Percentiles rank a stretch among this genome's conserved stretches.
phyloP scores from a whole-genome alignment of 805 yeast genomes.

The Sungouiozyma intestinalis region DNA sequence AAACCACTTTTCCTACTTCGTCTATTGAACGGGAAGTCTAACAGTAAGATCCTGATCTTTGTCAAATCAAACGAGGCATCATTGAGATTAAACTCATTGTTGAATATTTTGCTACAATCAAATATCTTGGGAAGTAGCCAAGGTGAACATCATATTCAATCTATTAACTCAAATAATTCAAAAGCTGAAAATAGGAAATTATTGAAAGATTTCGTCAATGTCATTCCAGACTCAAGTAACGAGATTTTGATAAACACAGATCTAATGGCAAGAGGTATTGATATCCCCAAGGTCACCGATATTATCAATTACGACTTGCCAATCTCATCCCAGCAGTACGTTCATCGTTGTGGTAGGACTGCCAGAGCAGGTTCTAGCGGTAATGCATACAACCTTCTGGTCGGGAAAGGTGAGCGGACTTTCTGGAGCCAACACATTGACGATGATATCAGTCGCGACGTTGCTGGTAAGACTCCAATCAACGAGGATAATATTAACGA shows the following conservation, averaged over 20 bases:
- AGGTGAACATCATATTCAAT: slow-evolving; percentile 23
- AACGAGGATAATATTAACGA: slow-evolving; percentile 1
- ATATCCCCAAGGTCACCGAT: slow-evolving; percentile 54
- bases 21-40: slow-evolving; percentile 29
- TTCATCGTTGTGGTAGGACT: slow-evolving; percentile 94
- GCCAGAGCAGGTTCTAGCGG: slow-evolving; percentile 86
- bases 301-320: slow-evolving; percentile 92
- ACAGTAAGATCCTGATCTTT: slow-evolving; percentile 19
- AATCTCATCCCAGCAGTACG: slow-evolving; percentile 77
- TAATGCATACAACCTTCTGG: slow-evolving; percentile 58
- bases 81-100: slow-evolving; percentile 59
- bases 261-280: slow-evolving; percentile 92
- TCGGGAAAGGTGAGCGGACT: slow-evolving; percentile 68
- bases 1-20: slow-evolving; percentile 70
- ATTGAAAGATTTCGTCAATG: slow-evolving; percentile 44
- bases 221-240: slow-evolving; percentile 33
- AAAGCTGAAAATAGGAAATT: slow-evolving; percentile 43
- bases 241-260: slow-evolving; percentile 67
- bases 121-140: background rate
- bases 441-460: slow-evolving; percentile 43
- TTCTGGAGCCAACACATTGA: slow-evolving; percentile 46
- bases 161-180: slow-evolving; percentile 50
- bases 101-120: slow-evolving; percentile 12
- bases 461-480: slow-evolving; percentile 21
- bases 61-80: slow-evolving; percentile 62